These are phyloP conservation scores for Annona cherimola DNA, from an alignment of 164 flowering plant genomes.

Conservation along the genomic window DNA sequence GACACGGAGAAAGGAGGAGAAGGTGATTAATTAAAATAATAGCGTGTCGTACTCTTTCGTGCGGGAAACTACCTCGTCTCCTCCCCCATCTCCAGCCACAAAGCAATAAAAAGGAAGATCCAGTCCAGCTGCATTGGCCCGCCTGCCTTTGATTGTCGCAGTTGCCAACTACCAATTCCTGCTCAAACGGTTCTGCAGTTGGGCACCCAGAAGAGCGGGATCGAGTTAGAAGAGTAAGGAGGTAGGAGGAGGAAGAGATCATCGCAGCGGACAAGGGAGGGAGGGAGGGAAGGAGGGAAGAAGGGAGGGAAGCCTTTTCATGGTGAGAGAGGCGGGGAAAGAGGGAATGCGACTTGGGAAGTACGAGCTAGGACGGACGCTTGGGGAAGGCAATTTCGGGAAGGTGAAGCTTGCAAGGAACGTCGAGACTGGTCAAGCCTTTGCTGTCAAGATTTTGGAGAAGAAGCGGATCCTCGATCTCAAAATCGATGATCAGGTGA, in stretches of 20 bases:
- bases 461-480: slow-evolving; percentile 56
- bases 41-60: no score
- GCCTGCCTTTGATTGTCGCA: neutral
- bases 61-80: no score
- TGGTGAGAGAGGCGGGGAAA: slow-evolving; percentile 28
- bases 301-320: slow-evolving; percentile 3
- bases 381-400: slow-evolving; percentile 90
- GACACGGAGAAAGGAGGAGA: no score
- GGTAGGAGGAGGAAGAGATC: neutral
- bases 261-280: neutral
- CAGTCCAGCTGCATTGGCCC: neutral
- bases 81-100: no score
- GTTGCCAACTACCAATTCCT: neutral
- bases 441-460: slow-evolving; percentile 83
- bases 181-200: neutral
- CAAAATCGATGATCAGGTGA: slow-evolving; percentile 71
- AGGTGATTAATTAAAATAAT: no score
- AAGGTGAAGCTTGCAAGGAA: slow-evolving; percentile 73
- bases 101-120: neutral
- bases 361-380: slow-evolving; percentile 76
- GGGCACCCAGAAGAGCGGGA: no score
- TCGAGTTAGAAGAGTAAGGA: neutral
- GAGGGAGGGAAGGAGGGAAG: neutral
- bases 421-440: slow-evolving; percentile 49
- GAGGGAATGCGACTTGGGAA: slow-evolving; percentile 82